Evolutionary conservation across 2,329 filamentous ascomycete genomes (phyloP).

Genomic region (Aspergillus novofumigatus): DNA sequence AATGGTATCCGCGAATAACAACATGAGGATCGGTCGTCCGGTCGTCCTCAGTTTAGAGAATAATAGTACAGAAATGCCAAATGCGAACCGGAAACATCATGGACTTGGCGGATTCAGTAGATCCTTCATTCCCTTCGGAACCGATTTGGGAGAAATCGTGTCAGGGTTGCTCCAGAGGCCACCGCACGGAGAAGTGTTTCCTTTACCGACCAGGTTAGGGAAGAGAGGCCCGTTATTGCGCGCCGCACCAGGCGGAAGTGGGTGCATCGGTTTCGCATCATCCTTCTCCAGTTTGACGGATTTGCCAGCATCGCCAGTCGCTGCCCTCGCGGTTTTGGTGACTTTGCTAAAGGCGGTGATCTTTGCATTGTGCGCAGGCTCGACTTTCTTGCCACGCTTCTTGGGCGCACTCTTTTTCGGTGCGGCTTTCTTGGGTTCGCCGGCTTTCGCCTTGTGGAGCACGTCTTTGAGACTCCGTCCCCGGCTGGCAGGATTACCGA

Average conservation of each 20-base stretch:
- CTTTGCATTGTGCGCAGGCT: slow-evolving; percentile 21
- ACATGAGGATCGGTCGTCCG: neutral
- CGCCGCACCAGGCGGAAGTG: slow-evolving; percentile 30
- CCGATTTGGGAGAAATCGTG: slow-evolving; percentile 21
- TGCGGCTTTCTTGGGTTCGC: slow-evolving; percentile 16
- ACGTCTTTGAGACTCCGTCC: slow-evolving; percentile 25
- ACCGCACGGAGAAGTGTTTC: slow-evolving; percentile 8
- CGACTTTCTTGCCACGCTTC: slow-evolving; percentile 21
- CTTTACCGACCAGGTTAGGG: slow-evolving; percentile 19
- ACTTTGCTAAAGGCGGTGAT: slow-evolving; percentile 33
- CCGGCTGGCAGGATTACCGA: slow-evolving; percentile 28
- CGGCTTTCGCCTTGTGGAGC: slow-evolving; percentile 17
- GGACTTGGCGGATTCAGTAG: slow-evolving; percentile 16
- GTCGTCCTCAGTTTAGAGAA: neutral
- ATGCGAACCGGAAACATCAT: slow-evolving; percentile 3
- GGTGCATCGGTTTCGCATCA: slow-evolving; percentile 32
- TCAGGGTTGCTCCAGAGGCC: slow-evolving; percentile 14
- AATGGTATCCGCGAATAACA: slow-evolving; percentile 27
- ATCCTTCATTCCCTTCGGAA: slow-evolving; percentile 21
- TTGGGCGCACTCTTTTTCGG: slow-evolving; percentile 20
- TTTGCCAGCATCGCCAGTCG: slow-evolving; percentile 17
- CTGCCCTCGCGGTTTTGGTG: slow-evolving; percentile 26
- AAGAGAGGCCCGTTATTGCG: slow-evolving; percentile 36
- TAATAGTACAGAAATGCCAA: slow-evolving; percentile 3
- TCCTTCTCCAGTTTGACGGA: slow-evolving; percentile 22